Evolutionary conservation across 331 rosid genomes (phyloP), one percentile per base, ranked within the genome.

Genomic region (Quercus lobata): DNA sequence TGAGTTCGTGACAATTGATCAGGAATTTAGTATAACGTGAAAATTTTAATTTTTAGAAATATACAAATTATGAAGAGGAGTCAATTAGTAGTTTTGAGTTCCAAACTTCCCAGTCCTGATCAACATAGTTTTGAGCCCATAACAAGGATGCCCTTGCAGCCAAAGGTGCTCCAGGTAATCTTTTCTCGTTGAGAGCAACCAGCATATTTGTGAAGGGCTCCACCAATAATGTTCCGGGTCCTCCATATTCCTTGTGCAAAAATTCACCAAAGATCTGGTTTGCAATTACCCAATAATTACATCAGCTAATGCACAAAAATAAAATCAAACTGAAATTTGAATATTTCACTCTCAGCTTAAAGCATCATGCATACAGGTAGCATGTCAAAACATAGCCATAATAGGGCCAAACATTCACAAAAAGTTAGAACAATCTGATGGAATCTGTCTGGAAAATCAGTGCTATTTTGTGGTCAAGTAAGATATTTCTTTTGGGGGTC

Each of bases 191-290:
- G 69, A 88, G 81, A 79, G 92, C 89, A 79, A 93, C 81, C 74
- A 93, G 52, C 92, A 93, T 88, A 82, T 88, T 88, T 4, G 97
- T 91, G 89, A 88, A 91, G 72, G 97, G 94, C 85, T 90, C 91
- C 83, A 90, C 90, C 89, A 93, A 78, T 83, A 93, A 83, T 80
- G 95, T 93, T 68, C 90, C 97, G 30, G 93, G 91, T 70, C 97
- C 91, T 79, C 93, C 95, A 84, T 90, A 91, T 81, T 87, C 90
- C 76, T 82, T 82, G 80, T 16, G 86, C 88, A 92, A 85, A 71
- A 89, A 93, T 62, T 90, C 88, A 68, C 83, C 62, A 69, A 89
- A 79, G 78, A 88, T 83, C 93, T 94, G 87, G 75, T 65, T 74
- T 76, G 66, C 81, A 84, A 54, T 60, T 44, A 66, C 27, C 72